These are phyloP conservation scores for Aspergillus fijiensis DNA, from an alignment of 2,329 filamentous ascomycete genomes.

Conservation along the genomic window DNA sequence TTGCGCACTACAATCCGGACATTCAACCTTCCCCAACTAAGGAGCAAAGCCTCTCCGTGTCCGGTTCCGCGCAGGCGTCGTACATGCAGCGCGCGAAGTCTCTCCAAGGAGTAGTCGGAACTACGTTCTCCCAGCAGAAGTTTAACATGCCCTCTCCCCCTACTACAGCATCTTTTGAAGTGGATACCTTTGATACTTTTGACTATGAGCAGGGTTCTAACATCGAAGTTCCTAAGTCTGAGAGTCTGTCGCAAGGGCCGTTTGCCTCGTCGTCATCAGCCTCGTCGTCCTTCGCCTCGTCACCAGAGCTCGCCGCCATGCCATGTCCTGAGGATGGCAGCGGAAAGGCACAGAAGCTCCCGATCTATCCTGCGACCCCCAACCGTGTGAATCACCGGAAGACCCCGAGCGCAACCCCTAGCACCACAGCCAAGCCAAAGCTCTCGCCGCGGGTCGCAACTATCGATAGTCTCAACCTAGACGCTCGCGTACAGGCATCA, in stretches of 20 bases:
- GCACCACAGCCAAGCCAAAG: slow-evolving; percentile 34
- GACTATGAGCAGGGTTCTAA: slow-evolving; percentile 51
- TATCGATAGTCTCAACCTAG: slow-evolving; percentile 51
- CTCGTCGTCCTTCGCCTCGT: slow-evolving; percentile 53
- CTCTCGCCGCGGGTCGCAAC: slow-evolving; percentile 46
- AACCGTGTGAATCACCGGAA: slow-evolving; percentile 24
- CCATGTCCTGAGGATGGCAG: slow-evolving; percentile 27
- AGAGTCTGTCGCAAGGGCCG: slow-evolving; percentile 42
- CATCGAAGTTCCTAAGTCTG: slow-evolving; percentile 29
- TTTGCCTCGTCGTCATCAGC: slow-evolving; percentile 38
- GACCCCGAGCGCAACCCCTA: slow-evolving; percentile 18
- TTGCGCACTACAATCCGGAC: slow-evolving; percentile 40
- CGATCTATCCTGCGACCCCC: slow-evolving; percentile 31
- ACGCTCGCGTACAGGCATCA: slow-evolving; percentile 59
- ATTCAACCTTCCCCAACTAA: slow-evolving; percentile 43
- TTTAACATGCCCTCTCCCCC: slow-evolving; percentile 57
- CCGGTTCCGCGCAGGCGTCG: slow-evolving; percentile 34
- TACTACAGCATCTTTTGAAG: slow-evolving; percentile 50
- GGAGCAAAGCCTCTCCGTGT: slow-evolving; percentile 32
- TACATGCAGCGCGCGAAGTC: slow-evolving; percentile 49
- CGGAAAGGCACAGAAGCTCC: slow-evolving; percentile 29
- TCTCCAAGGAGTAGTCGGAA: slow-evolving; percentile 45
- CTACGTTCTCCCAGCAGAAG: slow-evolving; percentile 37
- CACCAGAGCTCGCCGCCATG: slow-evolving; percentile 53
- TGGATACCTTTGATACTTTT: slow-evolving; percentile 51